Evolutionary conservation across 768 basidiomycete species (phyloP), one percentile per base, ranked within the genome.

Genomic region (Tulasnella sp.): DNA sequence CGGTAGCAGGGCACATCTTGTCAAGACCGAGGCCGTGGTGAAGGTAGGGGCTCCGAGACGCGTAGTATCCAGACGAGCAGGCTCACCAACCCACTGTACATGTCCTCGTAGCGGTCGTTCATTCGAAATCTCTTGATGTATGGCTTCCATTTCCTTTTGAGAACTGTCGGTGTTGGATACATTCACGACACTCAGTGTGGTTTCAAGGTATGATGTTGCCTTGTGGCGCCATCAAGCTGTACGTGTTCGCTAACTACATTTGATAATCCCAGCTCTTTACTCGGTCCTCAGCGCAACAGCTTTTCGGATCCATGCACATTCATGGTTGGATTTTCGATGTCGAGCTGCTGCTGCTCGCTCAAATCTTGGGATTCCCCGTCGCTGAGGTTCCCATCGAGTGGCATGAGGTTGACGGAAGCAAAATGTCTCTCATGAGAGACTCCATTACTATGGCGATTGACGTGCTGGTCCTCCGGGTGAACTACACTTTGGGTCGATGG

Each of bases 261-360:
- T 26, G 18, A 26, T 18, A 40, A 26, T 42, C 11, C 40, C 76
- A 85, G 83, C 89, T 98, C 37, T 96, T 97, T 85, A 91, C 95
- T 20, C 93, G 95, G 15, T 82, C 86, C 3, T 91, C 95, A 0
- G 95, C 95, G 11, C 89, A 87, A 74, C 88, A 89, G 78, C 90
- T 98, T 79, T 98, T 97, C 84, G 94, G 94, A 0, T 87, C 88
- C 1, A 92, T 97, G 82, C 96, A 94, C 82, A 91, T 97, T 39
- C 86, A 92, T 6, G 92, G 93, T 0, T 98, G 96, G 96, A 96
- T 97, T 83, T 98, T 98, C 82, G 96, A 98, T 84, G 96, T 98
- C 78, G 96, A 98, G 83, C 88, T 98, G 5, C 86, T 98, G 26
- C 86, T 98, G 13, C 87, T 96, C 51, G 94, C 96, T 11, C 92